Conservation (phyloP, 73 alveolate genomes). For the Paramecium sonneborni region DNA sequence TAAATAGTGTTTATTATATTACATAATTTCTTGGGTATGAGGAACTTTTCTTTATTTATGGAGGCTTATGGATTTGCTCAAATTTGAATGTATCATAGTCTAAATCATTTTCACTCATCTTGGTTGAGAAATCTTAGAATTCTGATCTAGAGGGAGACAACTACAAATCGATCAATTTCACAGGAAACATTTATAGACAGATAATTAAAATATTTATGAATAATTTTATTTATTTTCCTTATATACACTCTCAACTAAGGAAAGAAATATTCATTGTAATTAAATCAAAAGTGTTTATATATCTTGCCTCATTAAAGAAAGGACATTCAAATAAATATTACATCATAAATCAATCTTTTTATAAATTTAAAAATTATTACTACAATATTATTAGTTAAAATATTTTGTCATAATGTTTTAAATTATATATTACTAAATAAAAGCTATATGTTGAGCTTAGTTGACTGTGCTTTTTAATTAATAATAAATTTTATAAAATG, state of each 20-base stretch:
- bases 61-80: neutral
- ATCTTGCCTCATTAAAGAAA: neutral
- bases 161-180: constrained; percentile 2
- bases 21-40: constrained; percentile 31
- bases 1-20: neutral
- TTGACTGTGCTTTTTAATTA: too few relatives aligned
- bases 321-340: neutral
- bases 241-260: neutral
- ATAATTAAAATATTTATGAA: constrained; percentile 38
- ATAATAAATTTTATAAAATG: too few relatives aligned
- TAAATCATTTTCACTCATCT: constrained; percentile 2
- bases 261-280: neutral
- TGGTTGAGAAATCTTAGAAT: constrained; percentile 19
- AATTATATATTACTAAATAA: too few relatives aligned
- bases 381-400: neutral
- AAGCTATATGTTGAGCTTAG: too few relatives aligned
- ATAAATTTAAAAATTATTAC: neutral
- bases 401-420: too few relatives aligned
- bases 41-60: constrained; percentile 32
- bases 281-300: neutral
- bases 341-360: neutral
- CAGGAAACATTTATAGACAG: constrained; percentile 53
- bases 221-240: constrained; percentile 31
- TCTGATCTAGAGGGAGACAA: constrained; percentile 38
- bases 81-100: neutral